Evolutionary conservation across 129 eudicot genomes (phyloP).

Genomic region (Artemisia annua): DNA sequence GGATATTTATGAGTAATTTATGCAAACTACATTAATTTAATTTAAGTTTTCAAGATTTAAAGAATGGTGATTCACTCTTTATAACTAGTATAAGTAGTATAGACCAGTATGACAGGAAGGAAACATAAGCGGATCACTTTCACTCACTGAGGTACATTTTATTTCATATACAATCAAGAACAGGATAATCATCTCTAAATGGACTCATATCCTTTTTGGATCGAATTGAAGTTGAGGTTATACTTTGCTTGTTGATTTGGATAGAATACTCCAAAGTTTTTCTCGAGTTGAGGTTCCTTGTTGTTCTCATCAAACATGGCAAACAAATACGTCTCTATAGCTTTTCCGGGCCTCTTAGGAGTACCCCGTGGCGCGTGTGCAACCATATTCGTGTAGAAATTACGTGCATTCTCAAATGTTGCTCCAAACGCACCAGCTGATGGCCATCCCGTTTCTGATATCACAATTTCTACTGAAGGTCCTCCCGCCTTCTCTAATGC

Average conservation of each 20-base stretch:
- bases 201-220: constrained; percentile 24
- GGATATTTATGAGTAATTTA: no score
- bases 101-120: not conserved
- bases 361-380: constrained; percentile 35
- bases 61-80: no score
- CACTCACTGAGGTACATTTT: not conserved
- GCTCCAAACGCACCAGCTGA: constrained; percentile 39
- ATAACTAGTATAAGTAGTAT: no score
- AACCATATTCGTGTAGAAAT: constrained; percentile 33
- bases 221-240: constrained; percentile 30
- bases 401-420: constrained; percentile 37
- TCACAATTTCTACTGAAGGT: constrained; percentile 29
- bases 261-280: constrained; percentile 38
- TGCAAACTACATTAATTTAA: no score
- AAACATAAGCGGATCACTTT: not conserved
- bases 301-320: constrained; percentile 50
- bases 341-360: constrained; percentile 38
- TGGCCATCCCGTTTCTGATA: constrained; percentile 48
- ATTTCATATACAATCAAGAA: constrained; percentile 5
- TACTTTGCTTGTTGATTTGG: constrained; percentile 42
- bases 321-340: constrained; percentile 41
- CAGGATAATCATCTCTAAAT: not conserved
- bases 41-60: no score
- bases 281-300: constrained; percentile 42
- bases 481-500: constrained; percentile 35